Conservation (phyloP, 2,329 filamentous ascomycete species). For the Periconia sp. region DNA sequence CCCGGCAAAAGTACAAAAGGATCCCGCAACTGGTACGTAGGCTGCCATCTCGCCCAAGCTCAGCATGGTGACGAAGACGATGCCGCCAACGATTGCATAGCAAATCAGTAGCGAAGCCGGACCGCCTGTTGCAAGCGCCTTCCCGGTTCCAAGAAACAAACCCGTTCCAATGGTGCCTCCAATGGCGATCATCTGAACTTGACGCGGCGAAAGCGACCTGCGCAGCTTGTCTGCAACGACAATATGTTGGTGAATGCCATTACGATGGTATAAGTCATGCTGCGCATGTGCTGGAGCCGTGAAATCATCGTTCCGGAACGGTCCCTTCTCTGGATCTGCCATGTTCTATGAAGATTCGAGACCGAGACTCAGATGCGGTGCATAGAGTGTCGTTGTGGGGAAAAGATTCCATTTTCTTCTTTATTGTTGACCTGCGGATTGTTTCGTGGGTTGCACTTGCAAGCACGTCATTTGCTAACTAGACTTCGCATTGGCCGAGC, state of each 20-base stretch:
- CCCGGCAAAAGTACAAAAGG: conserved; percentile 35
- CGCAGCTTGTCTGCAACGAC: conserved; percentile 32
- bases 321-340: conserved; percentile 3
- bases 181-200: conserved; percentile 68
- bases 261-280: too few relatives aligned
- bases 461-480: too few relatives aligned
- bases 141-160: conserved; percentile 65
- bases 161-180: conserved; percentile 66
- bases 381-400: too few relatives aligned
- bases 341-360: too few relatives aligned
- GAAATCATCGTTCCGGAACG: neutral
- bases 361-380: too few relatives aligned
- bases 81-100: conserved; percentile 42
- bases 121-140: conserved; percentile 57
- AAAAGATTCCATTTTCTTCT: too few relatives aligned
- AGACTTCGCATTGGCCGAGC: too few relatives aligned
- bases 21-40: conserved; percentile 43
- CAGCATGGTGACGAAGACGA: conserved; percentile 44
- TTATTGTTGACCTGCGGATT: too few relatives aligned
- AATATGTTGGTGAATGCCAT: conserved; percentile 13
- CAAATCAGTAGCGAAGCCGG: conserved; percentile 41
- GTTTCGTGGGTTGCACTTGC: too few relatives aligned
- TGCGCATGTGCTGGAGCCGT: conserved; percentile 1
- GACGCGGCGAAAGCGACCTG: conserved; percentile 48
- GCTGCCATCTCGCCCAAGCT: conserved; percentile 46